Base-by-base conservation (phyloP, 208 protist species). In the Leishmania turanica region DNA sequence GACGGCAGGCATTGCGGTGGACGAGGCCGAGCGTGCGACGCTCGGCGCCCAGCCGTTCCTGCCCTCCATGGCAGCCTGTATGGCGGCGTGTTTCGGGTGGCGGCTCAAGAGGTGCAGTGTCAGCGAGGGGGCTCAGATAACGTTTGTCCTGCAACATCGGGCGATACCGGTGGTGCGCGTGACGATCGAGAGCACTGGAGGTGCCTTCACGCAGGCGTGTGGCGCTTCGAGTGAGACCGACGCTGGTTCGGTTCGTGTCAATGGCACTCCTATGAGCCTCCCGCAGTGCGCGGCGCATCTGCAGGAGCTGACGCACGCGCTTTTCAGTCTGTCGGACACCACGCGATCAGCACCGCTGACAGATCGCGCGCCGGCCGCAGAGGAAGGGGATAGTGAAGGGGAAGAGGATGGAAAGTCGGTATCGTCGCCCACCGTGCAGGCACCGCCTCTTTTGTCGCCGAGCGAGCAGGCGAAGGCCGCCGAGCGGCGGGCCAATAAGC, bases 31-130 rank as follows among this genome's bases (percentile, higher is more conserved):
- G 47, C 60, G 40, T 45, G 34, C 53, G 17, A 60, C 19, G 6
- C 3, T 11, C 13, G 54, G 37, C 37, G 37, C 53, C 19, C 19
- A 37, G 49, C 34, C 81, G 3, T 11, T 45, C 2, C 24, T 66
- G 31, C 82, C 82, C 42, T 81, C 81, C 9, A 9, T 81, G 68
- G 54, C 74, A 4, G 70, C 71, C 19, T 85, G 60, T 54, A 73
- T 85, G 31, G 77, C 82, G 6, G 77, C 77, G 2, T 81, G 76
- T 40, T 85, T 85, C 49, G 82, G 82, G 15, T 85, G 82, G 82
- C 82, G 49, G 0, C 82, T 85, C 34, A 54, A 56, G 5, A 74
- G 62, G 6, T 78, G 37, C 27, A 34, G 71, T 19, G 27, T 77
- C 21, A 45, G n/a, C 8, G 82, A 79, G 45, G 34, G 13, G 8